phyloP scores from a whole-genome alignment of 1,139 yeast species.

The Hemisphaericaspora xylanilytica region DNA sequence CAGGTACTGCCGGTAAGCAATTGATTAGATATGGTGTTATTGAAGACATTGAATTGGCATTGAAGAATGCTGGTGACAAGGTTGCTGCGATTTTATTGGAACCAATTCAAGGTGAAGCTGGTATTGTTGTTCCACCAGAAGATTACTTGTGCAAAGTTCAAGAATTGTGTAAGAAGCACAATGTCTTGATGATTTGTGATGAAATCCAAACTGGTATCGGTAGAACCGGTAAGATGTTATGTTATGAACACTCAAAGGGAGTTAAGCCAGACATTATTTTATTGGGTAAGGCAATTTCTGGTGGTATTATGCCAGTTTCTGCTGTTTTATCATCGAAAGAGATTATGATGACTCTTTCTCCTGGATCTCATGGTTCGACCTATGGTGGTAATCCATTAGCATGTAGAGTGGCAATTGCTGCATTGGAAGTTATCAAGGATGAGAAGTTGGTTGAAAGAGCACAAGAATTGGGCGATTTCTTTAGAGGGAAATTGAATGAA shows the following conservation, averaged over 20 bases:
- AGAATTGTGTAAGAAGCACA: conserved; percentile 75
- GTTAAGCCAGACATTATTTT: conserved; percentile 85
- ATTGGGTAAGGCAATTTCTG: conserved; percentile 92
- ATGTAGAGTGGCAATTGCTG: conserved; percentile 92
- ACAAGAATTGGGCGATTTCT: conserved; percentile 62
- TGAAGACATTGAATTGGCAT: conserved; percentile 84
- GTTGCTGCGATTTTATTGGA: conserved; percentile 90
- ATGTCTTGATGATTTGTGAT: conserved; percentile 86
- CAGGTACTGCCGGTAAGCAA: conserved; percentile 49
- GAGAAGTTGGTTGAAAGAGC: conserved; percentile 86
- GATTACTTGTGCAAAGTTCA: conserved; percentile 76
- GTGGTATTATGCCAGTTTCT: conserved; percentile 92
- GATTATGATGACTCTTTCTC: conserved; percentile 85
- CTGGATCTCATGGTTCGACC: conserved; percentile 97
- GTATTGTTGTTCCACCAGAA: conserved; percentile 89
- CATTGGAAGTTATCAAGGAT: conserved; percentile 83
- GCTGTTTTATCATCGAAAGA: conserved; percentile 86
- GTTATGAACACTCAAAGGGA: conserved; percentile 79
- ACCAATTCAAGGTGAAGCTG: conserved; percentile 99
- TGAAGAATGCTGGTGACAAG: conserved; percentile 80
- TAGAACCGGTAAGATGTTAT: conserved; percentile 91
- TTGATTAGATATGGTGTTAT: conserved; percentile 74
- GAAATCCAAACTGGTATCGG: conserved; percentile 98
- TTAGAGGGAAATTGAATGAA: conserved; percentile 63
- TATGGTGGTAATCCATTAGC: conserved; percentile 98